Conservation (phyloP, 495 filamentous ascomycete genomes). For the Daldinia vernicosa region DNA sequence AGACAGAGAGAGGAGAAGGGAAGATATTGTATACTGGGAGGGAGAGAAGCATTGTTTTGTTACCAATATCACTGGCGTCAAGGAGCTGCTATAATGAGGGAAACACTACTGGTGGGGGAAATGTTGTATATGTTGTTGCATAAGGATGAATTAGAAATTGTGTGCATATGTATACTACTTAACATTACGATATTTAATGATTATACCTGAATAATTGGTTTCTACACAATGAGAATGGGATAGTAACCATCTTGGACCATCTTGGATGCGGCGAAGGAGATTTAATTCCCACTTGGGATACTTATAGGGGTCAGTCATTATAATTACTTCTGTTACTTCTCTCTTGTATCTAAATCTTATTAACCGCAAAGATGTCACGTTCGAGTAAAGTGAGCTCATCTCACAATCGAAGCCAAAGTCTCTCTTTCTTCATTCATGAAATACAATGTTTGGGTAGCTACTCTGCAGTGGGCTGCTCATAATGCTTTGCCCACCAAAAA, state of each 20-base stretch:
- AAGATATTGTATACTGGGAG: neutral
- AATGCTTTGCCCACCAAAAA: constrained; percentile 20
- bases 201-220: neutral
- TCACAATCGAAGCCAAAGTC: constrained; percentile 5
- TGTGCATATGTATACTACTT: constrained; percentile 27
- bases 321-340: neutral
- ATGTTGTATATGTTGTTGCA: neutral
- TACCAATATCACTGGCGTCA: neutral
- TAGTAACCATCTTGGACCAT: too few species aligned
- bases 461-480: constrained; percentile 21
- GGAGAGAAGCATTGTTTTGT: neutral
- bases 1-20: neutral
- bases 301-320: neutral
- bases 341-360: neutral
- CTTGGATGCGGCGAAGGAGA: neutral
- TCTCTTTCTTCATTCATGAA: constrained; percentile 17
- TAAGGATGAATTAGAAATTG: constrained; percentile 2
- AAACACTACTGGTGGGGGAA: neutral
- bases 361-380: neutral
- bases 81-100: neutral
- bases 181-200: constrained; percentile 25
- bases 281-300: constrained; percentile 31
- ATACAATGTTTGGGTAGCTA: constrained; percentile 32
- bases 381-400: neutral
- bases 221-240: neutral